Conservation (phyloP, 352 stramenopile species). For the Elongisporangium senticosum region DNA sequence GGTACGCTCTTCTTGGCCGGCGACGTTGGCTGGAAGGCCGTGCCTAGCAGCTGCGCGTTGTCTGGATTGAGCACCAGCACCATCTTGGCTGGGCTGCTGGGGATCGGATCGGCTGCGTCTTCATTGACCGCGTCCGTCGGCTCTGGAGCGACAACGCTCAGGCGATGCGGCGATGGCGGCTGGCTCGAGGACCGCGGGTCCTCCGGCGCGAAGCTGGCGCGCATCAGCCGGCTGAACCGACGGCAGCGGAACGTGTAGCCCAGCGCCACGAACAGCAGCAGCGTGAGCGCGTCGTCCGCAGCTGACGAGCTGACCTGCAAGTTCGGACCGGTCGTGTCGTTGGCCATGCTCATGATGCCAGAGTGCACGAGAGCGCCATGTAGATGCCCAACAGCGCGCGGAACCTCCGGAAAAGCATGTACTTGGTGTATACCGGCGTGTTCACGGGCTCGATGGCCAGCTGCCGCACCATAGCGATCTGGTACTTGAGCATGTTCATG, state of each 20-base stretch:
- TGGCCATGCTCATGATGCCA: slow-evolving; percentile 36
- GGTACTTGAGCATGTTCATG: slow-evolving; percentile 63
- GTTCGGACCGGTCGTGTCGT: slow-evolving; percentile 22
- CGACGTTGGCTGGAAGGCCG: slow-evolving; percentile 3
- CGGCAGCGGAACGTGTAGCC: slow-evolving; percentile 59
- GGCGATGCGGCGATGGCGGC: slow-evolving; percentile 11
- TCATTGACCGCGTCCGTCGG: slow-evolving; percentile 12
- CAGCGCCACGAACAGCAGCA: slow-evolving; percentile 34
- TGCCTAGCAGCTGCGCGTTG: slow-evolving; percentile 28
- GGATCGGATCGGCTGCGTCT: slow-evolving; percentile 3
- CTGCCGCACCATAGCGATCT: slow-evolving; percentile 55
- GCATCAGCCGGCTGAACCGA: slow-evolving; percentile 45
- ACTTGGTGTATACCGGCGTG: slow-evolving; percentile 64
- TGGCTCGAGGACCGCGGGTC: background rate
- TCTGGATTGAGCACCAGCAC: slow-evolving; percentile 41
- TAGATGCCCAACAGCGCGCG: slow-evolving; percentile 41
- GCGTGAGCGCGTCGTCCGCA: slow-evolving; percentile 33
- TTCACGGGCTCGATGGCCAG: slow-evolving; percentile 33
- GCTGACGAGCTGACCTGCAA: slow-evolving; percentile 30
- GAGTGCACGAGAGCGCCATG: slow-evolving; percentile 43
- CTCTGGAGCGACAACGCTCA: slow-evolving; percentile 5
- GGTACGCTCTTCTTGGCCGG: no score
- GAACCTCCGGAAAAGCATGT: slow-evolving; percentile 54
- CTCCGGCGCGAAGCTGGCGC: slow-evolving; percentile 4
- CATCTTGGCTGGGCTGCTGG: slow-evolving; percentile 7